These are phyloP conservation scores for Phytomonas sp. DNA, from an alignment of 208 protist genomes.

Conservation along the genomic window DNA sequence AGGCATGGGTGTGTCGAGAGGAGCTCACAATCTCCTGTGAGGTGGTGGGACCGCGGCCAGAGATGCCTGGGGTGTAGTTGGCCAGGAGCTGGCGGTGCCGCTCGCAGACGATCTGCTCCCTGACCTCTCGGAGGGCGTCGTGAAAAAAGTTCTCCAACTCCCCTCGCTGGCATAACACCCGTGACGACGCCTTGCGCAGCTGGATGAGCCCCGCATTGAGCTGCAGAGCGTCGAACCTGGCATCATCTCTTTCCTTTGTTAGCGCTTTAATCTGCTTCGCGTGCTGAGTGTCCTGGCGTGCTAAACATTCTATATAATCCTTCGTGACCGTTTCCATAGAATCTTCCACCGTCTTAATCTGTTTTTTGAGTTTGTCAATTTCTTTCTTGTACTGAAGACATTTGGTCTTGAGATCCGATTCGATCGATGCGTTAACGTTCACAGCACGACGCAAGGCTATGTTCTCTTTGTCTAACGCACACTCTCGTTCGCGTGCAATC, in stretches of 20 bases:
- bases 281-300: conserved; percentile 22
- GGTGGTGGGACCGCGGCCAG: not conserved
- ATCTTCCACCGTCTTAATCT: conserved; percentile 51
- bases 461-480: conserved; percentile 34
- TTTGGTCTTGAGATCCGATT: conserved; percentile 33
- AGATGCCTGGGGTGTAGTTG: not conserved
- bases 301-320: conserved; percentile 51
- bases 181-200: conserved; percentile 38
- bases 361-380: conserved; percentile 33
- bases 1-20: conserved; percentile 21
- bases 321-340: conserved; percentile 33
- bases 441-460: conserved; percentile 29
- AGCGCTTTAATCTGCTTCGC: conserved; percentile 22
- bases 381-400: conserved; percentile 46
- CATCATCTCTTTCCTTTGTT: conserved; percentile 49
- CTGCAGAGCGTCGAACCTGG: conserved; percentile 30
- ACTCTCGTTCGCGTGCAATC: conserved; percentile 7
- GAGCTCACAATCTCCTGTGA: not conserved
- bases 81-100: conserved; percentile 18
- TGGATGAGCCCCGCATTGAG: conserved; percentile 49
- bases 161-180: conserved; percentile 55
- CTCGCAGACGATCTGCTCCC: conserved; percentile 45
- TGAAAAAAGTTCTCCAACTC: conserved; percentile 87
- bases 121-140: conserved; percentile 72
- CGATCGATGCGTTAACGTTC: conserved; percentile 27